phyloP scores from a whole-genome alignment of 2,329 filamentous ascomycete genomes.

The Alternaria novae-zelandiae region DNA sequence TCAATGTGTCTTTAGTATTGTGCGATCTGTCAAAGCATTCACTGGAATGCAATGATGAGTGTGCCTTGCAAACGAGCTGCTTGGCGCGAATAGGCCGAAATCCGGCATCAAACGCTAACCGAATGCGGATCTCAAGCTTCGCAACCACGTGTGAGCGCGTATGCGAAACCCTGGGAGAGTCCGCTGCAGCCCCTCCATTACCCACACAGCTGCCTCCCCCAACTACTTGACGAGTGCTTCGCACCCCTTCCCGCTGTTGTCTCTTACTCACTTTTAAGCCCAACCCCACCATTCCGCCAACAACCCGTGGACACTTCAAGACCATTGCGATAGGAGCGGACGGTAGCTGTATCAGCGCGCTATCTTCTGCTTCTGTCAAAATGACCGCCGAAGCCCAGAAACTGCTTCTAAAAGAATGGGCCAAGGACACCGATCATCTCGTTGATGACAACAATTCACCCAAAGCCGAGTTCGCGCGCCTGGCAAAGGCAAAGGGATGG shows the following conservation, averaged over 20 bases:
- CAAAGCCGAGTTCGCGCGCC: conserved; percentile 30
- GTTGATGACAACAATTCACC: conserved; percentile 14
- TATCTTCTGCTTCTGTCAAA: neutral
- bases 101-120: conserved; percentile 7
- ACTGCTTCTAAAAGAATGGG: conserved; percentile 19
- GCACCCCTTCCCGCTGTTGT: neutral
- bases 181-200: conserved; percentile 2
- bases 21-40: neutral
- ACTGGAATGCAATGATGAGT: neutral
- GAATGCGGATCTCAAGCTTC: neutral
- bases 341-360: neutral
- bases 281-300: neutral
- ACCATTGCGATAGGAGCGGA: neutral
- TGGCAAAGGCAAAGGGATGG: conserved; percentile 30
- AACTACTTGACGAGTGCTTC: neutral
- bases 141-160: conserved; percentile 6
- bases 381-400: conserved; percentile 16
- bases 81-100: neutral
- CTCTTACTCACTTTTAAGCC: neutral
- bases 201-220: neutral
- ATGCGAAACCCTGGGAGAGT: neutral
- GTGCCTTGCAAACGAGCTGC: neutral
- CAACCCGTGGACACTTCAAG: neutral
- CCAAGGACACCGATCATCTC: conserved; percentile 14
- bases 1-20: neutral